Conservation (phyloP, 441 rosid species). For the Hypseocharis bilobata region DNA sequence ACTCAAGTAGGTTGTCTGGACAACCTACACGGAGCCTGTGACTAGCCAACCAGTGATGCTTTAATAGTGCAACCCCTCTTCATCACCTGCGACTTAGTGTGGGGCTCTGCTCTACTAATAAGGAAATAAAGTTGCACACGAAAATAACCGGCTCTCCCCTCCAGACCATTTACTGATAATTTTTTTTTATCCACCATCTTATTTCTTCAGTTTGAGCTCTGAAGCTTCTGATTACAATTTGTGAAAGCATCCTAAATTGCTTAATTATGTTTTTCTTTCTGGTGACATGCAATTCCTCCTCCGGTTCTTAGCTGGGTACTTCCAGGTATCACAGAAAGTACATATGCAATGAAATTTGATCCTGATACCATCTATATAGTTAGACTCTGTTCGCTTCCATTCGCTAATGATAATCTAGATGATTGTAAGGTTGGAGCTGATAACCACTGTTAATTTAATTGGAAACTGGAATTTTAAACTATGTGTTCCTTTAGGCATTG, state of each 20-base stretch:
- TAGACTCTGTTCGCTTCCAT: background rate
- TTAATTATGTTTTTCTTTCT: background rate
- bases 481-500: background rate
- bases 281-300: background rate
- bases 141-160: background rate
- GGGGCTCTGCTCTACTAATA: too few relatives aligned
- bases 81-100: too few relatives aligned
- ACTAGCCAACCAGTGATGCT: too few relatives aligned
- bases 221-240: background rate
- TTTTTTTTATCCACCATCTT: background rate
- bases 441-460: background rate
- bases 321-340: background rate
- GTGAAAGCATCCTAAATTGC: background rate
- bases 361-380: background rate
- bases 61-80: too few relatives aligned
- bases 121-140: background rate
- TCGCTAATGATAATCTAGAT: background rate
- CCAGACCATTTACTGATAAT: background rate
- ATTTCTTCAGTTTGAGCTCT: background rate
- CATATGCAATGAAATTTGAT: background rate
- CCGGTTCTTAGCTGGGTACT: background rate
- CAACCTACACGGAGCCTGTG: too few relatives aligned
- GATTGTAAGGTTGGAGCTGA: background rate
- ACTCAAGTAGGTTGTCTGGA: too few relatives aligned
- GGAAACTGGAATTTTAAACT: background rate